These are phyloP conservation scores for Pouteria glomerata DNA, from an alignment of 148 eudicot genomes.

Conservation along the genomic window DNA sequence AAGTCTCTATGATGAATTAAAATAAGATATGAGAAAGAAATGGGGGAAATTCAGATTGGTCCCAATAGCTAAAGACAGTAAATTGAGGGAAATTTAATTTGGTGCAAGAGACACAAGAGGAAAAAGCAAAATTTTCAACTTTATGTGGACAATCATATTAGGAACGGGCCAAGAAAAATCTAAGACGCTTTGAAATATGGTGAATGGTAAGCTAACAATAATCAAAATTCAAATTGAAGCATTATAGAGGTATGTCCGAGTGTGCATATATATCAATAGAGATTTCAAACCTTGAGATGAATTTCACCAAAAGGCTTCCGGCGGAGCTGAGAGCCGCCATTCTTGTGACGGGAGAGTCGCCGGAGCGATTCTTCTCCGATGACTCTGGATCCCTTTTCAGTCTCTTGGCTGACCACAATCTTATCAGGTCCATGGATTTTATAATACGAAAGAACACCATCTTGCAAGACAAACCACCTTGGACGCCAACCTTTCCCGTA, in stretches of 20 bases:
- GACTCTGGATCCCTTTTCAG: constrained; percentile 51
- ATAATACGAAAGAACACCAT: constrained; percentile 76
- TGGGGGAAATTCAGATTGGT: too few species aligned
- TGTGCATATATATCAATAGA: not conserved
- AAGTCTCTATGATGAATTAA: not conserved
- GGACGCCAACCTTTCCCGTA: constrained; percentile 92
- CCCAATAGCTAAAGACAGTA: too few species aligned
- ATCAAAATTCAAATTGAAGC: not conserved
- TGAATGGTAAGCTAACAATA: not conserved
- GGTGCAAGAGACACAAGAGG: not conserved
- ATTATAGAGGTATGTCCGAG: not conserved
- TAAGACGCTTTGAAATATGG: too few species aligned
- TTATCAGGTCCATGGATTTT: constrained; percentile 79
- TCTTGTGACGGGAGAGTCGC: constrained; percentile 27
- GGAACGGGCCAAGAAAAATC: too few species aligned
- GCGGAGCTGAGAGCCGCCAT: constrained; percentile 9
- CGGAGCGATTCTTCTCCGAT: constrained; percentile 71
- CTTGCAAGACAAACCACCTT: constrained; percentile 80
- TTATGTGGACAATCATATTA: too few species aligned
- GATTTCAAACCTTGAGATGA: constrained; percentile 74
- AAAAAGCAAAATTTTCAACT: too few species aligned
- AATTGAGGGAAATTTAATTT: not conserved
- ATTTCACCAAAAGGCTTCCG: constrained; percentile 76
- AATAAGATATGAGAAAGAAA: not conserved
- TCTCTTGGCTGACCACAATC: constrained; percentile 38